Percentiles rank a stretch among this genome's conserved stretches.
Conservation (phyloP, 345 rosid species). For the Physaria fendleri region DNA sequence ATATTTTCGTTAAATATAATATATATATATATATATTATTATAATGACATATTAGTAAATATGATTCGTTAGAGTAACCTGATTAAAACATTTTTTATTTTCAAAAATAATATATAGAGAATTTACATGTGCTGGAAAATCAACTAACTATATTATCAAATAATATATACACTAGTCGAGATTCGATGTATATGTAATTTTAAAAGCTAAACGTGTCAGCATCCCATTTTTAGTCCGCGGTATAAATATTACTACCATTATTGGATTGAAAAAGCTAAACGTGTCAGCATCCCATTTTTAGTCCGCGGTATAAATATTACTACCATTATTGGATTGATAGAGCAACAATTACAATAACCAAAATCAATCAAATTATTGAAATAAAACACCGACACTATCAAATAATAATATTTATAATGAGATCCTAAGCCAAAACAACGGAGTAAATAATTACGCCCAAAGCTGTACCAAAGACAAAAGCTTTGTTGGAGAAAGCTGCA, state of each 20-base stretch:
- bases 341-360: not conserved
- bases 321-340: not conserved
- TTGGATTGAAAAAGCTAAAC: conserved; percentile 8
- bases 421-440: conserved; percentile 29
- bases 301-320: conserved; percentile 1
- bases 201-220: conserved; percentile 23
- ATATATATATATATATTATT: too few species aligned
- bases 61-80: too few species aligned
- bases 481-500: conserved; percentile 18
- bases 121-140: too few species aligned
- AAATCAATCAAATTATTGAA: not conserved
- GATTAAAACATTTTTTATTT: too few species aligned
- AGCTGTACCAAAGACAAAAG: conserved; percentile 34
- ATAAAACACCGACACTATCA: not conserved
- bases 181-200: too few species aligned
- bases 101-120: too few species aligned
- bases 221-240: not conserved
- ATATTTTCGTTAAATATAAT: too few species aligned
- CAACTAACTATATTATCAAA: too few species aligned
- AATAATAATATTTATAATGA: conserved; percentile 1
- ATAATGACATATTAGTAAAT: too few species aligned
- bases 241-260: conserved; percentile 8
- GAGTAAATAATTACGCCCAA: conserved; percentile 39
- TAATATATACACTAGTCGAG: too few species aligned
- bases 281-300: conserved; percentile 9